Base-by-base conservation (phyloP, 2,329 filamentous ascomycete genomes). In the Verticillium alfalfae region DNA sequence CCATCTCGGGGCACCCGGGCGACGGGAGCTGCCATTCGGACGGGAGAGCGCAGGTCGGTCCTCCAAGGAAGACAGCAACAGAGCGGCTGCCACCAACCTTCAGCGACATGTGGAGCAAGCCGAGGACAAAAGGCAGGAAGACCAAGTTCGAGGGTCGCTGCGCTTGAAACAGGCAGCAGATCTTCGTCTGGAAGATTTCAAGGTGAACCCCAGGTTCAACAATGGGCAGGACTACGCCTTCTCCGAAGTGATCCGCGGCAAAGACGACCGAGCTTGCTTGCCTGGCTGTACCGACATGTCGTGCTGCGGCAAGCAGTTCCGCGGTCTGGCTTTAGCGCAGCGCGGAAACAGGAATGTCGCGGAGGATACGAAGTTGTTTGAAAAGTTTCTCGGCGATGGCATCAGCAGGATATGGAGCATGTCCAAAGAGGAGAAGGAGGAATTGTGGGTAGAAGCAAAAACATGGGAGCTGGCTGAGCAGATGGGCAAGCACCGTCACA, bases 241-340 rank as follows among this genome's bases (percentile, higher is more conserved):
- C 70, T 79, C 83, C 1, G 89, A 94, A 62, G 88, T 93, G 0
- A 84, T 96, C 15, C 88, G 93, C 59, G 85, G 84, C 60, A 88
- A 83, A 65, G 83, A 86, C 10, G 85, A 89, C 49, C 87, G 92
- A 39, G 85, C 87, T 58, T 88, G 85, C 63, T 79, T 96, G 10
- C 82, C 86, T 2, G 91, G 90, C 13, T 97, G 93, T 71, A 88
- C 86, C 2, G 86, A 89, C 59, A 80, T 87, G 56, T 83, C 88
- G 61, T 97, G 93, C 74, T 96, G 92, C 67, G 91, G 91, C 22
- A 84, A 84, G 52, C 79, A 85, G 7, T 92, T 93, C 67, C 84
- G 86, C 26, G 80, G 81, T n/a, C 80, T 93, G 69, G 90, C 90
- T 34, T 70, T 78, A 12, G 79, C 79, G 1, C 79, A 82, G 62